Evolutionary conservation across 164 flowering plant genomes (phyloP).

Genomic region (Tetrastigma voinierianum): DNA sequence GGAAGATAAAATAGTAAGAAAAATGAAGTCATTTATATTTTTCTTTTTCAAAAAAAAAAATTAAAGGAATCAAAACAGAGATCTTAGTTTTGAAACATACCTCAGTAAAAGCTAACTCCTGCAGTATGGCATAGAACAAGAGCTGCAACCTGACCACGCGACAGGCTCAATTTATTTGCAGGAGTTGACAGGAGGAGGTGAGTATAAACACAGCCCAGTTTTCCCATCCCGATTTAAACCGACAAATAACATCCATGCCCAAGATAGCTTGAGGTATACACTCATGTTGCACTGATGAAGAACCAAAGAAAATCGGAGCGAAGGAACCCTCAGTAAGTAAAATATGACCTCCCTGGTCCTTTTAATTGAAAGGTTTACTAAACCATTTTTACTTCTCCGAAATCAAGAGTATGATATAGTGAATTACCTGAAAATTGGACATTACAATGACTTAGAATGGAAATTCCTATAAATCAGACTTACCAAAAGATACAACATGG

Average conservation of each 20-base stretch:
- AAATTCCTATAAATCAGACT: not conserved
- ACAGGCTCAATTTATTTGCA: conserved; percentile 94
- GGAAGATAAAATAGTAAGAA: not conserved
- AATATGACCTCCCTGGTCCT: conserved; percentile 52
- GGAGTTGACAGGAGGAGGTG: conserved; percentile 68
- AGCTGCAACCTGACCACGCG: conserved; percentile 94
- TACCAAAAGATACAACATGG: not conserved
- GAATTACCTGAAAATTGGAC: conserved; percentile 57
- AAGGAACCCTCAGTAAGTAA: conserved; percentile 59
- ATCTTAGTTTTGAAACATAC: conserved; percentile 24
- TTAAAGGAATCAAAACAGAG: not conserved
- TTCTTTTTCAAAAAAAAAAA: too few species aligned
- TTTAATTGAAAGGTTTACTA: conserved; percentile 59
- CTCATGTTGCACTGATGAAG: conserved; percentile 97
- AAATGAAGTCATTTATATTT: too few species aligned
- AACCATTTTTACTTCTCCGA: conserved; percentile 42
- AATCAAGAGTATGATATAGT: conserved; percentile 37
- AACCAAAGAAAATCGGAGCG: conserved; percentile 64
- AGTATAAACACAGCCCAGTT: conserved; percentile 98
- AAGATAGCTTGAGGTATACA: conserved; percentile 97
- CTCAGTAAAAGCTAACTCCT: conserved; percentile 98
- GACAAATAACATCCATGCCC: conserved; percentile 99
- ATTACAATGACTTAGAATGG: conserved; percentile 1
- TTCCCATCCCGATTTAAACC: conserved; percentile 99
- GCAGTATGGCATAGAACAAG: conserved; percentile 93